Base-by-base conservation (phyloP, 805 yeast species). In the Cyberlindnera suaveolens region DNA sequence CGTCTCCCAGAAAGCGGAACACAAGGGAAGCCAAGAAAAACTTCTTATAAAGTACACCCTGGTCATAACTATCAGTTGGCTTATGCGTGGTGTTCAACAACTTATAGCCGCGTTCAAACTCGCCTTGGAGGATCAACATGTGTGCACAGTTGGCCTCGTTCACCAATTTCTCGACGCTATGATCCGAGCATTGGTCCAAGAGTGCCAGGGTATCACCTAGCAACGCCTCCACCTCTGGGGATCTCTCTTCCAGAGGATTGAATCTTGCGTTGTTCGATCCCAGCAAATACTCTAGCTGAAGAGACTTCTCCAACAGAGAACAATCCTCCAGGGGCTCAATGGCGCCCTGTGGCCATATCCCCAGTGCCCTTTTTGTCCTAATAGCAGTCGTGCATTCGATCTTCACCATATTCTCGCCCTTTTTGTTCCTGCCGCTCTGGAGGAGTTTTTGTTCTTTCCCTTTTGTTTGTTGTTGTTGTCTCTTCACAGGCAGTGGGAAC, bases 11-110 rank as follows among this genome's bases (percentile, higher is more conserved):
- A 8, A 31, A 17, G 19, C 37, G 26, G 31, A 33, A 39, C 2
- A 50, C 31, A 3, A 42, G 18, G 5, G 51, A 32, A 13, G 46
- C 38, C 6, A 54, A 36, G 30, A 41, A 49, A 5, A 8, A 15
- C 15, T 39, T 48, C 39, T 46, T 54, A 37, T 51, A 50, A 7
- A 14, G 31, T 31, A 49, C 16, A 4, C 51, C 46, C 31, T 40
- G 34, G 2, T 17, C 30, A 36, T 43, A 43, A 3, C 38, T 31
- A 17, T 29, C 39, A 9, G 20, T 11, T 10, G 26, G 17, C 17
- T n/a, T 15, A 10, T 23, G 13, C 19, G 18, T 11, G 20, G 31
- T 20, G 17, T 18, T 27, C 11, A 31, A 11, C 5, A 32, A n/a
- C 16, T 19, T 15, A 4, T 20, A 17, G 6, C 20, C 36, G 15